phyloP scores from a whole-genome alignment of 371 early-diverging fungal genomes.

The Rhizopus stolonifer region DNA sequence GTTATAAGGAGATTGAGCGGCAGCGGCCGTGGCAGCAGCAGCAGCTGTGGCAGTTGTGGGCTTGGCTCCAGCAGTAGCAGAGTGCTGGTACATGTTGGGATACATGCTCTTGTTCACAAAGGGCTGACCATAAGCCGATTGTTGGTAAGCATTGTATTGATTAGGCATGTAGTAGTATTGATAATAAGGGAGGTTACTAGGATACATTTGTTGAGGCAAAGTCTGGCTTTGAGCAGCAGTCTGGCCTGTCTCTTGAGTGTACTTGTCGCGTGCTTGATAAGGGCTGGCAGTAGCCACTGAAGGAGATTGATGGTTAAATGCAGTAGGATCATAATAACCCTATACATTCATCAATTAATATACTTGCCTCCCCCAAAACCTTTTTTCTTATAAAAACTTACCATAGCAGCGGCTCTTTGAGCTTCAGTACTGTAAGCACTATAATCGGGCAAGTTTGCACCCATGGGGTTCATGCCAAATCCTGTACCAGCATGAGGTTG shows the following conservation, averaged over 20 bases:
- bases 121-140: slow-evolving; percentile 79
- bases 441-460: slow-evolving; percentile 53
- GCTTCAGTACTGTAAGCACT: slow-evolving; percentile 48
- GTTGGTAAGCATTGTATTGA: slow-evolving; percentile 72
- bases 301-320: slow-evolving; percentile 41
- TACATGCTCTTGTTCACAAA: slow-evolving; percentile 86
- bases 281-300: slow-evolving; percentile 42
- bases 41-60: slow-evolving; percentile 18
- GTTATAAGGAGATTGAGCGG: slow-evolving; percentile 21
- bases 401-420: slow-evolving; percentile 51
- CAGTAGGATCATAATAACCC: slow-evolving; percentile 61
- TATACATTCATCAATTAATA: slow-evolving; percentile 22
- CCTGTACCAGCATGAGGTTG: slow-evolving; percentile 59
- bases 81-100: slow-evolving; percentile 61
- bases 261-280: slow-evolving; percentile 40
- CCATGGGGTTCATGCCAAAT: slow-evolving; percentile 74
- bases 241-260: slow-evolving; percentile 25
- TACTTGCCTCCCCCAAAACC: neutral
- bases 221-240: slow-evolving; percentile 18
- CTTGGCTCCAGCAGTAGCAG: slow-evolving; percentile 21
- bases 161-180: slow-evolving; percentile 75
- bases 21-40: slow-evolving; percentile 22
- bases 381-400: slow-evolving; percentile 20
- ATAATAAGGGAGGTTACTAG: slow-evolving; percentile 58
- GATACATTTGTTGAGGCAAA: slow-evolving; percentile 39